Evolutionary conservation across 192 early-diverging fungal species (phyloP).

Genomic region (Chytriomyces confervae): DNA sequence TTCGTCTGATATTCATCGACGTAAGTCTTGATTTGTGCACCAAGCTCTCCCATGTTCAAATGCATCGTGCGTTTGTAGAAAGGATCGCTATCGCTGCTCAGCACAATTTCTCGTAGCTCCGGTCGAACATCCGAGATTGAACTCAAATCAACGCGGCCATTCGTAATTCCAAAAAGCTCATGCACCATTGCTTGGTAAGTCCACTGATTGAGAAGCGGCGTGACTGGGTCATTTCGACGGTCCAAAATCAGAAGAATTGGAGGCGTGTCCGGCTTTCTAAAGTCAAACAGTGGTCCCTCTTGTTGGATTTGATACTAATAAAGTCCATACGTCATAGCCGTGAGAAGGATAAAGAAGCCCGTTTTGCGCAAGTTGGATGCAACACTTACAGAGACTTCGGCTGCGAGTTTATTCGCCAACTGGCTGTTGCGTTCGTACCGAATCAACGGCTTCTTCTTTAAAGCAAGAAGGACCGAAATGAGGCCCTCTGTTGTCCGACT

Average conservation of each 20-base stretch:
- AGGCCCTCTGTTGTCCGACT: slow-evolving; percentile 81
- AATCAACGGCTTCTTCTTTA: slow-evolving; percentile 92
- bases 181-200: slow-evolving; percentile 99
- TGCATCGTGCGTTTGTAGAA: slow-evolving; percentile 92
- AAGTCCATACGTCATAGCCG: not conserved
- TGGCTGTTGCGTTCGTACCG: slow-evolving; percentile 84
- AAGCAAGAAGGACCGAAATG: slow-evolving; percentile 72
- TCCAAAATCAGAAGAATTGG: slow-evolving; percentile 91
- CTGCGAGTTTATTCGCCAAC: slow-evolving; percentile 82
- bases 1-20: slow-evolving; percentile 94
- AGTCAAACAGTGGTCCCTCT: slow-evolving; percentile 77
- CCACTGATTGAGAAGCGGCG: slow-evolving; percentile 94
- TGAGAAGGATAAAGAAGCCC: not conserved
- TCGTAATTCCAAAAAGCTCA: slow-evolving; percentile 90
- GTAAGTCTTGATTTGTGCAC: slow-evolving; percentile 90
- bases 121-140: slow-evolving; percentile 74
- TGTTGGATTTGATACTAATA: slow-evolving; percentile 78
- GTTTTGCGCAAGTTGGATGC: not conserved
- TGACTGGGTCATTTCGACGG: slow-evolving; percentile 94
- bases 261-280: slow-evolving; percentile 77
- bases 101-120: slow-evolving; percentile 87
- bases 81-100: slow-evolving; percentile 76
- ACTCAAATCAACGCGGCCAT: slow-evolving; percentile 91
- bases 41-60: slow-evolving; percentile 93
- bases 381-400: slow-evolving; percentile 74